These are phyloP conservation scores for Ampelomyces quisqualis DNA, from an alignment of 2,329 filamentous ascomycete genomes.

Conservation along the genomic window DNA sequence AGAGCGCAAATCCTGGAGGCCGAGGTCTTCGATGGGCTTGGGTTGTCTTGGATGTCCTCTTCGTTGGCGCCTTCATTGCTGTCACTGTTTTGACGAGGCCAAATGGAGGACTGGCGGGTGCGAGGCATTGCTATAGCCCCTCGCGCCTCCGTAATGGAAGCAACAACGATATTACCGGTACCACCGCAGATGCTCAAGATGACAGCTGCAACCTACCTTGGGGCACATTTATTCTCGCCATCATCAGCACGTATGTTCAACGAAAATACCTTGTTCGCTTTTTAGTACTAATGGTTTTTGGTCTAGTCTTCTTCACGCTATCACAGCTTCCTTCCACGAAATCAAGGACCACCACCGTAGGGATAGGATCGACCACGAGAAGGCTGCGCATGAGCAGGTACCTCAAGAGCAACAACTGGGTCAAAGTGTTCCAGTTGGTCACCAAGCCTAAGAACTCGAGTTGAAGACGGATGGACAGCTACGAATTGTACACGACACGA, in stretches of 20 bases:
- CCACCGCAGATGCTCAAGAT: constrained; percentile 18
- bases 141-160: constrained; percentile 7
- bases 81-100: constrained; percentile 47
- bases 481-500: too few species aligned
- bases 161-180: constrained; percentile 12
- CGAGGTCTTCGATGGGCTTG: constrained; percentile 44
- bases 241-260: constrained; percentile 48
- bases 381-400: constrained; percentile 8
- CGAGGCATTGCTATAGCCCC: constrained; percentile 34
- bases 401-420: background rate
- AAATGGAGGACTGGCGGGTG: constrained; percentile 37
- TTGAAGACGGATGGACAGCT: too few species aligned
- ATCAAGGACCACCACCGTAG: constrained; percentile 27
- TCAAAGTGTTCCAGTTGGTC: background rate
- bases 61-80: constrained; percentile 48
- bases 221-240: constrained; percentile 49
- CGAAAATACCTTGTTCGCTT: background rate
- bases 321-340: constrained; percentile 48
- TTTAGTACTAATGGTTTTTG: background rate
- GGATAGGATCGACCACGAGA: constrained; percentile 16
- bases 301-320: constrained; percentile 47
- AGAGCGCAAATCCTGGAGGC: constrained; percentile 30
- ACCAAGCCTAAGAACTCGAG: too few species aligned
- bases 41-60: constrained; percentile 42
- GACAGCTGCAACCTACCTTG: constrained; percentile 46